Conservation (phyloP, 2,329 filamentous ascomycete species). For the Pseudogymnoascus sp. region DNA sequence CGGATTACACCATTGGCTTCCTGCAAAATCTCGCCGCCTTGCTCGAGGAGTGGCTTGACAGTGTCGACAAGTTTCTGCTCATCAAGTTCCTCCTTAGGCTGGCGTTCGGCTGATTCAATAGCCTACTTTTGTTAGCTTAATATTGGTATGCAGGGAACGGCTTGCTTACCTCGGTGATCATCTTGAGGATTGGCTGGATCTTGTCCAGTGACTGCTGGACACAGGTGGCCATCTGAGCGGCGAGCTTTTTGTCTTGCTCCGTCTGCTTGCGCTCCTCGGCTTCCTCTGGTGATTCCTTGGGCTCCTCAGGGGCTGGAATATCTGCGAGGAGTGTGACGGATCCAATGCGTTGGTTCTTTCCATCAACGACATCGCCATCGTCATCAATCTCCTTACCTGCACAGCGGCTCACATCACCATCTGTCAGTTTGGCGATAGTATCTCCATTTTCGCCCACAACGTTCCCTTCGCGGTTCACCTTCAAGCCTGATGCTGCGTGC, state of each 20-base stretch:
- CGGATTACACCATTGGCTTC: conserved; percentile 84
- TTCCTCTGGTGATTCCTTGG: conserved; percentile 51
- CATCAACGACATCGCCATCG: conserved; percentile 64
- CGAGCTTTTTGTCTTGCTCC: conserved; percentile 67
- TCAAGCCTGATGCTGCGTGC: conserved; percentile 45
- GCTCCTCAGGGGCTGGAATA: conserved; percentile 41
- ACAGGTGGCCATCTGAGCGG: conserved; percentile 64
- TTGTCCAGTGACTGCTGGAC: conserved; percentile 75
- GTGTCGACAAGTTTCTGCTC: conserved; percentile 82
- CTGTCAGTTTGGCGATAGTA: conserved; percentile 59
- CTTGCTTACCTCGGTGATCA: conserved; percentile 66
- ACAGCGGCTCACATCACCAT: conserved; percentile 58
- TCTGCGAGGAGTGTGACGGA: conserved; percentile 61
- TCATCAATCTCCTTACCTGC: conserved; percentile 63
- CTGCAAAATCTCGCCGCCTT: conserved; percentile 71
- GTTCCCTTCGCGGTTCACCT: conserved; percentile 52
- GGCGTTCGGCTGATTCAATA: conserved; percentile 73
- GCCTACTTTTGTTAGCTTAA: conserved; percentile 40
- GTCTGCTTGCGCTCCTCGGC: conserved; percentile 48
- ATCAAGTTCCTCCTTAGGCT: conserved; percentile 78
- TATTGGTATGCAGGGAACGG: conserved; percentile 23
- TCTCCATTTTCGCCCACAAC: conserved; percentile 53
- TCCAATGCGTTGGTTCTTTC: conserved; percentile 59
- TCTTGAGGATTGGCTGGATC: conserved; percentile 75
- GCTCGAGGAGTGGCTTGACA: conserved; percentile 82